Percentiles rank a stretch among this genome's conserved stretches.
phyloP scores from a whole-genome alignment of 1,284 basidiomycete species.

The Cutaneotrichosporon arboriforme region DNA sequence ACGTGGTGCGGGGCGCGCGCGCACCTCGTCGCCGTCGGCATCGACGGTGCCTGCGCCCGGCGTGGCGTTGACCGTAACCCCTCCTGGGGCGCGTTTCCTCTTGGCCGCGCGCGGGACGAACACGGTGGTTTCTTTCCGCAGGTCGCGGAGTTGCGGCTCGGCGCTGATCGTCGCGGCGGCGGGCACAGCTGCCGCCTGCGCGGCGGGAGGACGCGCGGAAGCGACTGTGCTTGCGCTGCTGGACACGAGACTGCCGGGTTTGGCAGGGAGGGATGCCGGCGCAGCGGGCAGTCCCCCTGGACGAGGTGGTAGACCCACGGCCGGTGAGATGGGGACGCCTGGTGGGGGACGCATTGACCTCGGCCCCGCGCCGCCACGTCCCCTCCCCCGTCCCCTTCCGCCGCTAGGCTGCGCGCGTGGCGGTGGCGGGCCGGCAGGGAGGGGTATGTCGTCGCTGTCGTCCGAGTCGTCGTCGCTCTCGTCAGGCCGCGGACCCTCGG shows the following conservation, averaged over 20 bases:
- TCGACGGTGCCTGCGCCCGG: slow-evolving; percentile 37
- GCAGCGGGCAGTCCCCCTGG: neutral
- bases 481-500: slow-evolving; percentile 67
- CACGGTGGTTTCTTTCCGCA: slow-evolving; percentile 84
- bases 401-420: slow-evolving; percentile 16
- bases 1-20: slow-evolving; percentile 11
- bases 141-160: slow-evolving; percentile 75
- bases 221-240: no score
- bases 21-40: slow-evolving; percentile 35
- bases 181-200: slow-evolving; percentile 21
- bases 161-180: slow-evolving; percentile 65
- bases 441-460: slow-evolving; percentile 49
- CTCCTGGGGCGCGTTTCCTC: slow-evolving; percentile 16
- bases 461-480: slow-evolving; percentile 35
- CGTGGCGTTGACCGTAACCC: slow-evolving; percentile 35
- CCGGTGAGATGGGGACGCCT: neutral
- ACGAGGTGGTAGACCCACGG: neutral
- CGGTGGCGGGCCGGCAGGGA: slow-evolving; percentile 50
- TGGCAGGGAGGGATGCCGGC: slow-evolving; percentile 8
- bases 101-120: slow-evolving; percentile 64
- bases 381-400: no score
- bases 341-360: neutral
- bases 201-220: slow-evolving; percentile 2
- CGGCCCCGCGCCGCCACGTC: no score
- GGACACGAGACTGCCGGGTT: neutral